A percentile compares a stretch with the other conserved stretches of the same genome.
Evolutionary conservation across 2,329 filamentous ascomycete species (phyloP).

Genomic region (Harringtonia lauricola): DNA sequence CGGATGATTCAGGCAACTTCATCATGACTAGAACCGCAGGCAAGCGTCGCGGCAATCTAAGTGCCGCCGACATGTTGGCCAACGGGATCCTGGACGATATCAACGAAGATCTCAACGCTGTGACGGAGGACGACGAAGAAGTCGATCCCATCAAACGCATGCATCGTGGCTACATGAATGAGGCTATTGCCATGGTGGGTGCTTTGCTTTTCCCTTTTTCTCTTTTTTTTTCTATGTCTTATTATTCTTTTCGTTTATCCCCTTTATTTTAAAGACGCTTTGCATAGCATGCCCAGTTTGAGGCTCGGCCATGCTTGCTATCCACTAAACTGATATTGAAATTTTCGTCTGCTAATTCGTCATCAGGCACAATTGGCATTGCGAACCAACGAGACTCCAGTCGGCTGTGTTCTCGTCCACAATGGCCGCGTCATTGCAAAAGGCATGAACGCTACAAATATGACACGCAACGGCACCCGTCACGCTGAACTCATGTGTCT

Average conservation of each 20-base stretch:
- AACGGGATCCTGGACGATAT: conserved; percentile 14
- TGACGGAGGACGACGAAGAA: conserved; percentile 18
- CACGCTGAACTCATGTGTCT: conserved; percentile 95
- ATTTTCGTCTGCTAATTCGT: conserved; percentile 5
- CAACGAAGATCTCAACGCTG: conserved; percentile 17
- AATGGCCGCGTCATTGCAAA: conserved; percentile 67
- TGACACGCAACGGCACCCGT: conserved; percentile 79
- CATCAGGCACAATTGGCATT: conserved; percentile 74
- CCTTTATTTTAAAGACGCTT: too few species aligned
- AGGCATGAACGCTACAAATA: conserved; percentile 96
- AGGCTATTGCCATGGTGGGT: conserved; percentile 75
- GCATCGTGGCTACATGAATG: conserved; percentile 61
- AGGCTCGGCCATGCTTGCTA: too few species aligned
- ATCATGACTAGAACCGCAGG: conserved; percentile 14
- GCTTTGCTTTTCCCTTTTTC: not conserved
- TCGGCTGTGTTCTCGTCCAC: conserved; percentile 89
- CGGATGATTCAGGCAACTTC: conserved; percentile 8
- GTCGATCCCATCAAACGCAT: conserved; percentile 16
- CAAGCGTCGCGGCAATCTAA: conserved; percentile 13
- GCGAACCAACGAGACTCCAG: conserved; percentile 80
- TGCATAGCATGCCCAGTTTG: too few species aligned
- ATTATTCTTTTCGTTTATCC: not conserved
- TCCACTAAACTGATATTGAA: too few species aligned
- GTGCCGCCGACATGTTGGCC: conserved; percentile 12
- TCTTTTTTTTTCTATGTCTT: not conserved